Base-by-base conservation (phyloP, 108 stramenopile species). In the Discostella pseudostelligera region DNA sequence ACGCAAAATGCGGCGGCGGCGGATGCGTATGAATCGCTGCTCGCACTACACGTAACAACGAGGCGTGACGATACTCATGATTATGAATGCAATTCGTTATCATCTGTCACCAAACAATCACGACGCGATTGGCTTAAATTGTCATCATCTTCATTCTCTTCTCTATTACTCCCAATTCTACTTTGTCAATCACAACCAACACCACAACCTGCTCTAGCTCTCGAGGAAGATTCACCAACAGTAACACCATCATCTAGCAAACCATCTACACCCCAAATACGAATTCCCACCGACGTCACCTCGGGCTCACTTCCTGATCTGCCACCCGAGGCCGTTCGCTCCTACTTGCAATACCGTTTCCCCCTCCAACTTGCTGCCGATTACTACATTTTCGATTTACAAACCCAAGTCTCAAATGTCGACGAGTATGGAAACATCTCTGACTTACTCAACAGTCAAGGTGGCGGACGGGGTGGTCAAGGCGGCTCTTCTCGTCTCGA, bases 311-410 rank as follows among this genome's bases (percentile, higher is more conserved):
- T 88, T 19, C 72, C 76, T 17, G 87, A 92, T 50, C 71, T 92
- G 1, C 90, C 90, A 21, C 84, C 85, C 8, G 85, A 87, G 22
- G 88, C 88, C 24, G 69, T 76, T 8, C 70, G 80, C 20, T 82
- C 80, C 7, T 93, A 93, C 58, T 67, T 84, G n/a, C 92, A 89
- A 61, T 89, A 93, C 53, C 78, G 86, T 2, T 76, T 79, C 49
- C 80, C 82, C 21, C 77, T 87, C 51, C 84, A 87, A 60, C 74
- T 87, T 24, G 71, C 87, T 4, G 86, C 92, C 12, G 92, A 93
- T 49, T 93, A 70, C 43, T 93, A 90, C 73, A 68, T 90, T 11
- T 90, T 84, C 43, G 85, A 87, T 19, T 59, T 90, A 20, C 87
- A 87, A 66, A 62, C 75, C 36, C 82, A 75, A 78, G 70, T 93